A percentile compares a stretch with the other conserved stretches of the same genome.
Conservation (phyloP, 2,329 filamentous ascomycete species). For the Colletotrichum tofieldiae region DNA sequence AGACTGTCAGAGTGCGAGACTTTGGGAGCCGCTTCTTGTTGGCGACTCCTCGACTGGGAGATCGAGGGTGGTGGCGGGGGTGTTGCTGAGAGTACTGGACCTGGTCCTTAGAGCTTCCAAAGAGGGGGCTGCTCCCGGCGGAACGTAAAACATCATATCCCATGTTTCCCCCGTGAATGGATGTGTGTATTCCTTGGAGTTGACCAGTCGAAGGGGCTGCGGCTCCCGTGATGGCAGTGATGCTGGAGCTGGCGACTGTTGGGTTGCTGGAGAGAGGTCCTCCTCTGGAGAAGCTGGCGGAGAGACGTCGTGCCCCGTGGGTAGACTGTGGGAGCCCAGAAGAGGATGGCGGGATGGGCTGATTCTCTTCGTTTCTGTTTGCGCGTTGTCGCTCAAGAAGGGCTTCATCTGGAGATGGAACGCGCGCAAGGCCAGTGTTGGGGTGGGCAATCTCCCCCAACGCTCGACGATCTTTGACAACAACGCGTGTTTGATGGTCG, state of each 20-base stretch:
- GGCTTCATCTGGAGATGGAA: conserved; percentile 6
- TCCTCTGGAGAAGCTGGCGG: conserved; percentile 50
- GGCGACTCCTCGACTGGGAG: conserved; percentile 3
- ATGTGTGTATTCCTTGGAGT: conserved; percentile 23
- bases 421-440: not conserved
- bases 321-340: not conserved
- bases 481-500: conserved; percentile 8
- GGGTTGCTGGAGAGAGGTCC: conserved; percentile 49
- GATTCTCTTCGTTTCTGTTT: not conserved
- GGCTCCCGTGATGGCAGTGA: conserved; percentile 46
- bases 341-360: not conserved
- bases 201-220: conserved; percentile 34
- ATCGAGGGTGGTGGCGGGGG: conserved; percentile 32
- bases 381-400: not conserved
- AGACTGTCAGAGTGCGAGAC: conserved; percentile 61
- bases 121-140: conserved; percentile 4
- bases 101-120: conserved; percentile 4
- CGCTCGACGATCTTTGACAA: conserved; percentile 21
- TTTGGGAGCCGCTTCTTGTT: conserved; percentile 54
- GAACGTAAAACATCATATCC: not conserved
- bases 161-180: not conserved
- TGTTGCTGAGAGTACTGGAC: conserved; percentile 24
- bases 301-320: conserved; percentile 46
- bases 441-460: conserved; percentile 33
- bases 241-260: conserved; percentile 50